Evolutionary conservation across 2,329 filamentous ascomycete genomes (phyloP).

Genomic region (Pyricularia sp.): DNA sequence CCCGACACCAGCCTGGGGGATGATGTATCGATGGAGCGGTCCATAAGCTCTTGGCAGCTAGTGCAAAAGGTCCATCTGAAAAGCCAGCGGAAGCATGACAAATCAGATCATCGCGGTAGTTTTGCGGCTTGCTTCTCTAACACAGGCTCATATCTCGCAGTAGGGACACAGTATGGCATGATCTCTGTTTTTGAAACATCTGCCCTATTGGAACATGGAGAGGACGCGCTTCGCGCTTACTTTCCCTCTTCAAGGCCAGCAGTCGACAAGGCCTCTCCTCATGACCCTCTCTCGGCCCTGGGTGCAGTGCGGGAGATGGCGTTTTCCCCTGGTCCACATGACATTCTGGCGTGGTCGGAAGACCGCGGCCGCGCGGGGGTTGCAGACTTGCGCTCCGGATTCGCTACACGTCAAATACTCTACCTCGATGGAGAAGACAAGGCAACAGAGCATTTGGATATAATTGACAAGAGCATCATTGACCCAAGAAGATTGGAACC

Average conservation of each 20-base stretch:
- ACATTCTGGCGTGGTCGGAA: conserved; percentile 90
- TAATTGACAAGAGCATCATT: conserved; percentile 46
- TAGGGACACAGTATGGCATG: conserved; percentile 72
- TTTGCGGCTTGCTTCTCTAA: conserved; percentile 72
- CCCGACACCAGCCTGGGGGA: background rate
- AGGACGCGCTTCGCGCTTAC: conserved; percentile 59
- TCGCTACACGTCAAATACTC: conserved; percentile 60
- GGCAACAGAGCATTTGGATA: conserved; percentile 44
- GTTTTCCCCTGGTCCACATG: conserved; percentile 83
- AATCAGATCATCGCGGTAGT: conserved; percentile 52
- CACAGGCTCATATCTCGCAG: conserved; percentile 60
- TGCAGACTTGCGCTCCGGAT: conserved; percentile 60
- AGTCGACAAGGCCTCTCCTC: background rate
- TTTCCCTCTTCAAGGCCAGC: conserved; percentile 67
- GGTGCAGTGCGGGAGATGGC: conserved; percentile 86
- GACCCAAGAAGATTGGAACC: conserved; percentile 42
- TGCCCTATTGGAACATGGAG: conserved; percentile 30
- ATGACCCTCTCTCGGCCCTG: conserved; percentile 35
- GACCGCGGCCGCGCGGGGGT: conserved; percentile 69
- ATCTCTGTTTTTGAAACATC: conserved; percentile 64
- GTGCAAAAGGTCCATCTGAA: conserved; percentile 45
- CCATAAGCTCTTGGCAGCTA: conserved; percentile 38
- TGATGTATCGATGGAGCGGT: background rate
- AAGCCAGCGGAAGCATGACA: conserved; percentile 45
- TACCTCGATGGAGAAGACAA: conserved; percentile 46